Evolutionary conservation across 208 protist species (phyloP), one percentile per base, ranked within the genome.

Genomic region (Angomonas deanei): DNA sequence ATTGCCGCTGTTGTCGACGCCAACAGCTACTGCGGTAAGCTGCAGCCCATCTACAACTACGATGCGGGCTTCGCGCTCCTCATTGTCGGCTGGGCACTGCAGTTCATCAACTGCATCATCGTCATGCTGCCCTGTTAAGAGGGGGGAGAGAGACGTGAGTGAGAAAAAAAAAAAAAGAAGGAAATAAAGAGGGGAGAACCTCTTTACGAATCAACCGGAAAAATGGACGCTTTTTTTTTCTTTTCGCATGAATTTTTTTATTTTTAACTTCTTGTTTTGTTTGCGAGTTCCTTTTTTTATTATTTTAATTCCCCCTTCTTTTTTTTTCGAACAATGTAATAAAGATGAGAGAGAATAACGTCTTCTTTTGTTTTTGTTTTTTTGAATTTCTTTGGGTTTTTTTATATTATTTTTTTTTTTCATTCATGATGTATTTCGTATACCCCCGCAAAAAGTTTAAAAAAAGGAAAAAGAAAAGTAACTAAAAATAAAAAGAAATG

Each of bases 1-100:
- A n/a, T 15, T 42, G 36, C 11, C 36, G 36, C 11, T 42, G 15
- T n/a, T 8, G 8, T n/a, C 36, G 15, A 42, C 36, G 15, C 15
- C 36, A 42, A 42, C 36, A n/a, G 15, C 36, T 42, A 42, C 36
- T 42, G 36, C 36, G 36, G 36, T 42, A 42, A 42, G 36, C 8
- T 42, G 36, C 8, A 15, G 36, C 8, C 8, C 36, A 15, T 42
- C 15, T 42, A 46, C 57, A 47, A 73, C 34, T 82, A 80, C 61
- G 80, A 75, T 48, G 74, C 66, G 8, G 75, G 80, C 46, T 80
- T 86, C 39, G 76, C 59, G 17, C 58, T 86, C 6, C 56, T 70
- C 49, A 50, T 80, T 36, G 66, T 62, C 23, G 80, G 69, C 31
- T 82, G 80, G 80, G 53, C 61, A 28, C 62, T 82, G 8, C 33